Evolutionary conservation across 73 alveolate genomes (phyloP).

Genomic region (Paramecium caudatum): DNA sequence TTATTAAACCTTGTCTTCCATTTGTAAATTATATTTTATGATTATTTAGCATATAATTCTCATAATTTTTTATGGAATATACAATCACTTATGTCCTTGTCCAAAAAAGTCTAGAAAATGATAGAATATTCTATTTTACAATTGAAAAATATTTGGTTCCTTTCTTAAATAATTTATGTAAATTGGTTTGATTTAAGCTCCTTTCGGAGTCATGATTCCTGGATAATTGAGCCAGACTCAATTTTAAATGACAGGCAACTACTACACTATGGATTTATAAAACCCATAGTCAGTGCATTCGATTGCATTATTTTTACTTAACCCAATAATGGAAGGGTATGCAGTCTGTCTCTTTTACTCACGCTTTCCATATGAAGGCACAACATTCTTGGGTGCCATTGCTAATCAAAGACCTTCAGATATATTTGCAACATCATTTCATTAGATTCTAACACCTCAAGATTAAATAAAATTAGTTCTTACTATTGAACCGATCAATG

Average conservation of each 20-base stretch:
- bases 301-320: constrained; percentile 83
- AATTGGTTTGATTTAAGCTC: constrained; percentile 43
- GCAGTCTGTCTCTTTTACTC: constrained; percentile 91
- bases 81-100: no score
- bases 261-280: constrained; percentile 78
- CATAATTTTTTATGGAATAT: no score
- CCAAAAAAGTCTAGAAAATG: no score
- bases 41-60: no score
- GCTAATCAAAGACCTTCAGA: constrained; percentile 97
- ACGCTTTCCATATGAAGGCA: constrained; percentile 91
- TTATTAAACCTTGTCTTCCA: constrained; percentile 41
- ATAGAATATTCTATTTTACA: constrained; percentile 23
- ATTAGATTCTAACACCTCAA: constrained; percentile 72
- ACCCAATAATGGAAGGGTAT: constrained; percentile 85
- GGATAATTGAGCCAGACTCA: constrained; percentile 77
- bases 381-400: constrained; percentile 95
- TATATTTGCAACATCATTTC: constrained; percentile 92
- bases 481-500: constrained; percentile 87
- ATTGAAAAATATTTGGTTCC: background rate
- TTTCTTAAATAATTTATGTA: background rate
- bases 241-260: constrained; percentile 70
- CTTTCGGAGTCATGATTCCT: constrained; percentile 81
- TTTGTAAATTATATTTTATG: no score
- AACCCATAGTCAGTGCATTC: constrained; percentile 82
- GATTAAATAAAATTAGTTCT: constrained; percentile 87